These are phyloP conservation scores for Lactarius quietus DNA, from an alignment of 768 basidiomycete species.

Conservation along the genomic window DNA sequence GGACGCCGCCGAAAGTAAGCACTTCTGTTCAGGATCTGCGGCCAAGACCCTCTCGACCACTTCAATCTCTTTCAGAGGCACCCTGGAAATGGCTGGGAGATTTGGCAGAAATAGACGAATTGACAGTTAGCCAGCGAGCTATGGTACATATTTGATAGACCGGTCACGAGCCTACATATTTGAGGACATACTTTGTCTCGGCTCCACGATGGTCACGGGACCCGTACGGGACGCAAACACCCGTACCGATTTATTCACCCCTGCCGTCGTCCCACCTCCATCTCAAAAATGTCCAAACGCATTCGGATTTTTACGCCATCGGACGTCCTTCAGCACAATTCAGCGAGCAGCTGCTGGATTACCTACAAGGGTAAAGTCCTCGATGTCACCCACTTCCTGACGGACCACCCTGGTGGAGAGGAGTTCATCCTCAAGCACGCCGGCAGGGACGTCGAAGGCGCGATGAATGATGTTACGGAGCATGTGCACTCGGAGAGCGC, in stretches of 20 bases:
- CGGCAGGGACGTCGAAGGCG: constrained; percentile 73
- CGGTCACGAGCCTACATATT: no score
- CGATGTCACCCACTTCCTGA: constrained; percentile 78
- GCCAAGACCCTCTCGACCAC: no score
- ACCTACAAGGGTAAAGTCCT: constrained; percentile 80
- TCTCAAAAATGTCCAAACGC: constrained; percentile 51
- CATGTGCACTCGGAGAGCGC: constrained; percentile 92
- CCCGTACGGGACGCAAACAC: no score
- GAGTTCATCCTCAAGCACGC: constrained; percentile 82
- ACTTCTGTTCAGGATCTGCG: no score
- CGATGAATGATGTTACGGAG: constrained; percentile 76
- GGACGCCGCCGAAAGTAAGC: no score
- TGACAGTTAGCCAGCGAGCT: no score
- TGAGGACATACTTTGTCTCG: no score
- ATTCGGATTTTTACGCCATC: constrained; percentile 70
- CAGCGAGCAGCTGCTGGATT: constrained; percentile 72
- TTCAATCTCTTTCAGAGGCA: no score
- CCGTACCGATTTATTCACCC: neutral
- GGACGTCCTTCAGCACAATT: constrained; percentile 66
- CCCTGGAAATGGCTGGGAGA: no score
- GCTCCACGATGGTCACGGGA: no score
- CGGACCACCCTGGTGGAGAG: constrained; percentile 94
- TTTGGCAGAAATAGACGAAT: no score
- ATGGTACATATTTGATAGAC: no score
- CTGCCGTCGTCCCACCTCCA: constrained; percentile 16